These are phyloP conservation scores for Trichoderma sp. DNA, from an alignment of 2,329 filamentous ascomycete species.

Conservation along the genomic window DNA sequence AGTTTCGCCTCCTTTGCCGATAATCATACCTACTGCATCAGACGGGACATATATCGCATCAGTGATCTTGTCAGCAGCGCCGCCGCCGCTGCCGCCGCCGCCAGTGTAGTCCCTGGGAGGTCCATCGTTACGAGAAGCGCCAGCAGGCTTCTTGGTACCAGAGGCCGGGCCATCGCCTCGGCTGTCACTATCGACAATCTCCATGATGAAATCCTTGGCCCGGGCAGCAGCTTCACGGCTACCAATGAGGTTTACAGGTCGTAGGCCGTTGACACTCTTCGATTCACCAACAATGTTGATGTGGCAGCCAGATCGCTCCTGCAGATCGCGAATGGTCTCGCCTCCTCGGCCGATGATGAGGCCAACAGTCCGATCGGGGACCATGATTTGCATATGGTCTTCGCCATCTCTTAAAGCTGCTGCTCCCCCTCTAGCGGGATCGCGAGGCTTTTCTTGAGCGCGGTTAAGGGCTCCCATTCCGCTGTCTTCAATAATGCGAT, in stretches of 20 bases:
- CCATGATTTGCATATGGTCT: slow-evolving; percentile 90
- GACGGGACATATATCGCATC: slow-evolving; percentile 86
- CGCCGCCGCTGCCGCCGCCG: slow-evolving; percentile 31
- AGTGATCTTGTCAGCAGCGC: slow-evolving; percentile 70
- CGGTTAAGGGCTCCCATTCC: slow-evolving; percentile 55
- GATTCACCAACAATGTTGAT: slow-evolving; percentile 94
- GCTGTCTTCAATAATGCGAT: slow-evolving; percentile 83
- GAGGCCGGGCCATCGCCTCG: slow-evolving; percentile 53
- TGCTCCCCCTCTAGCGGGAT: slow-evolving; percentile 45
- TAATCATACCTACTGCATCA: slow-evolving; percentile 94
- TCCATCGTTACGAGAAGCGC: slow-evolving; percentile 39
- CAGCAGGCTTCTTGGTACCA: slow-evolving; percentile 38
- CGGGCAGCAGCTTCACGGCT: slow-evolving; percentile 72
- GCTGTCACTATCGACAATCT: slow-evolving; percentile 92
- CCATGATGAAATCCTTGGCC: slow-evolving; percentile 86
- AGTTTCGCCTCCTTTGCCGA: slow-evolving; percentile 90
- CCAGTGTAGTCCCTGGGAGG: slow-evolving; percentile 46
- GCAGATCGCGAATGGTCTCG: slow-evolving; percentile 89
- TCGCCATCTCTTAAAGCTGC: slow-evolving; percentile 73
- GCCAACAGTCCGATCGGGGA: slow-evolving; percentile 88
- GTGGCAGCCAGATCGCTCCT: slow-evolving; percentile 90
- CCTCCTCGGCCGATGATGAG: slow-evolving; percentile 92
- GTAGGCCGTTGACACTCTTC: slow-evolving; percentile 86
- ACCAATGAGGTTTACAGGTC: slow-evolving; percentile 89
- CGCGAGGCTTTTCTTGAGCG: slow-evolving; percentile 47